Evolutionary conservation across 2,329 filamentous ascomycete species (phyloP).

Genomic region (Cercospora zeae-maydis): DNA sequence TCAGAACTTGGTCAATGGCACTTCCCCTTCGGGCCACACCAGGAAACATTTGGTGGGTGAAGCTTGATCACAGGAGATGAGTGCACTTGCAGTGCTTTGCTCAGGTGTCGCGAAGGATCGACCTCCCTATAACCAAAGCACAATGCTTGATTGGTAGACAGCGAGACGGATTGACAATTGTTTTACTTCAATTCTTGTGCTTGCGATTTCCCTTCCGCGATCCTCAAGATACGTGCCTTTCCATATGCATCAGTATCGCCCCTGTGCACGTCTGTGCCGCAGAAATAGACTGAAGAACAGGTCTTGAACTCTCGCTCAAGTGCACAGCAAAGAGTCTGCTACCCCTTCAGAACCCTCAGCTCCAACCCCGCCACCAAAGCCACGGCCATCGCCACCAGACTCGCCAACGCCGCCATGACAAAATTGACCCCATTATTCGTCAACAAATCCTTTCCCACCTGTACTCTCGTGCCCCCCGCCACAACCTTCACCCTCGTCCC

Average conservation of each 20-base stretch:
- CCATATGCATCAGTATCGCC: no score
- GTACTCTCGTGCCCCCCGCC: conserved; percentile 40
- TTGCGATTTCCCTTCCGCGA: no score
- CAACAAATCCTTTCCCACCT: conserved; percentile 69
- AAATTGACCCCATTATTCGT: conserved; percentile 97
- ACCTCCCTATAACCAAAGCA: neutral
- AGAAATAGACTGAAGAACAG: no score
- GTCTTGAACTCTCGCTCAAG: neutral
- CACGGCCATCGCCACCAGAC: conserved; percentile 68
- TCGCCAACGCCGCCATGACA: conserved; percentile 81
- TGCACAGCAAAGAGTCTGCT: no score
- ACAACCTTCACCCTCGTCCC: conserved; percentile 49
- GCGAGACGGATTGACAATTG: neutral
- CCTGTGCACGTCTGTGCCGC: no score
- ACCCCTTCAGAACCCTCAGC: conserved; percentile 1
- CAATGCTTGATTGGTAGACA: neutral
- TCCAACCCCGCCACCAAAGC: conserved; percentile 33
- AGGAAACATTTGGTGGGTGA: neutral
- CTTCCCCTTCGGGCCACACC: neutral
- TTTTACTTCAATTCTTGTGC: neutral
- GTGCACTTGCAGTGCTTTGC: neutral
- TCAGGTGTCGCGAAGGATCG: neutral
- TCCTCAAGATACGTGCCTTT: no score
- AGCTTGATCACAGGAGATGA: neutral
- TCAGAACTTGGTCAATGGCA: neutral